Base-by-base conservation (phyloP, 805 yeast species). In the Jamesozyma piceae region DNA sequence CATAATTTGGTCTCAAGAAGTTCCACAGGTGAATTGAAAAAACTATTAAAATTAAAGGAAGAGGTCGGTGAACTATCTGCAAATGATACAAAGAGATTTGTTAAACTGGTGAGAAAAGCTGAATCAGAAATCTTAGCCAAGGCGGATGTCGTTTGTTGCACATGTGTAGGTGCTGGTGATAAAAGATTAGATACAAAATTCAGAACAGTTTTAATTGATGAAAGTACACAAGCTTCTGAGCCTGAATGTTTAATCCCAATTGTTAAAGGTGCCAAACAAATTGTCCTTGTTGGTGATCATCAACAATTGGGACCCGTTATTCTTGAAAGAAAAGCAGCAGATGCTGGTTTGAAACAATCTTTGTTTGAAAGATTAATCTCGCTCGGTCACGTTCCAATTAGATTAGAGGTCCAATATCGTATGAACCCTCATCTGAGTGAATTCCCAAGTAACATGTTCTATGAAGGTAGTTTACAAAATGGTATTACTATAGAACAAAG, bases 301-400 rank as follows among this genome's bases (percentile, higher is more conserved):
- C 90, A 87, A 65, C 97, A 89, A 67, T 69, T 89, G 50, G 96
- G 97, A 1, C 97, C 97, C 0, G 94, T 88, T 20, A 82, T 90
- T 38, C 63, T 85, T 43, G 87, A 85, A 51, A 75, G 77, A 53
- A 73, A 74, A 51, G 95, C 95, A 2, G 87, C 82, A 15, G 80
- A 80, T 48, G 95, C 95, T 0, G 96, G 97, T 20, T 71, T 90
- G 43, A 75, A 74, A 46, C 95, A 85, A 58, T 87, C 96, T 1
- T 66, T 89, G 41, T 89, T 89, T 62, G 96, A 90, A 63, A 74
- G 97, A 52, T 68, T 89, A 46, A 80, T 89, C 30, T 68, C 80
- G 13, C 71, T 87, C 46, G 95, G 95, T 2, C 89, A 86, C 56
- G 73, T 75, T 9, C 97, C 97, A 9, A 77, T 86, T 48, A 67